Evolutionary conservation across 2,329 filamentous ascomycete genomes (phyloP), one percentile per base, ranked within the genome.

Genomic region (Zymoseptoria crescenta): DNA sequence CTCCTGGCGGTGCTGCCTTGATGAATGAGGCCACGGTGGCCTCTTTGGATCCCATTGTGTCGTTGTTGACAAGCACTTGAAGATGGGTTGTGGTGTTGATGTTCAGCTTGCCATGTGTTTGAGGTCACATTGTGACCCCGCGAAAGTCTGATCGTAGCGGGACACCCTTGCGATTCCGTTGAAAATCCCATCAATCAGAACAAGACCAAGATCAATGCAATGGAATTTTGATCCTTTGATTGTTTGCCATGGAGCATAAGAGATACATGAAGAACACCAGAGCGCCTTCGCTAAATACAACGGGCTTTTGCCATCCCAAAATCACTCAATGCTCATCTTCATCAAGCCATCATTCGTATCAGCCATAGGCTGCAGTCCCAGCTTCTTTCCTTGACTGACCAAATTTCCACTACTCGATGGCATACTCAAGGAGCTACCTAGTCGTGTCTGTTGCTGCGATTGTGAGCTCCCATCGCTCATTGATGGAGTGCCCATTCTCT

Each of bases 301-400:
- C 10, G 35, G 8, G 24, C n/a, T 54, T 27, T 10, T 21, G 24
- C 30, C 20, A 51, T 57, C 7, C 56, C 21, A 19, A 52, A 30
- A 58, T 75, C 77, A 96, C 73, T 96, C 92, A 69, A 96, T 96
- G 74, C 89, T 96, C 89, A 97, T 94, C 68, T 93, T 91, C 87
- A 96, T 96, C 64, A 96, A 80, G 1, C 91, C 89, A 73, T 96
- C 93, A 71, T 91, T 91, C n/a, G 93, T 93, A 74, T 96, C 93
- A 19, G 84, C 88, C 92, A 97, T 96, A 1, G 92, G 91, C 74
- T 96, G 92, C 66, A 95, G 81, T 8, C 91, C 91, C 13, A 96
- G 80, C 35, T 89, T 63, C 79, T 87, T 81, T 29, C 68, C 68
- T 50, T 66, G 64, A 54, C 58, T 63, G 28, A 64, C 59, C 51